These are phyloP conservation scores for Jackrogersella multiformis DNA, from an alignment of 495 filamentous ascomycete genomes.

Conservation along the genomic window DNA sequence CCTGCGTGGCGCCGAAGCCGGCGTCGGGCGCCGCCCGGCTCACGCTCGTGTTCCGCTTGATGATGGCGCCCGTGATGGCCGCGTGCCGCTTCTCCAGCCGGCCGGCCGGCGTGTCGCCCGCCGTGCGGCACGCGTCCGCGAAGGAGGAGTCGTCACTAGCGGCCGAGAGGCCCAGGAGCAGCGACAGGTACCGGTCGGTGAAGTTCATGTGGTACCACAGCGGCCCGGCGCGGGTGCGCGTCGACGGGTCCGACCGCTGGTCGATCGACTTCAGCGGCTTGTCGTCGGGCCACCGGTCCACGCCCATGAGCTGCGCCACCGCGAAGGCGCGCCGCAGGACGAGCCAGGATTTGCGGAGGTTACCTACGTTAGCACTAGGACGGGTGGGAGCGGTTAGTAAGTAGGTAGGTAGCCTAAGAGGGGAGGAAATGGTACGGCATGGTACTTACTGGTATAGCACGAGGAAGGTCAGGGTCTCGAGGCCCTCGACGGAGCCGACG, in stretches of 20 bases:
- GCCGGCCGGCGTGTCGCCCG: slow-evolving; percentile 42
- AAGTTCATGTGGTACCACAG: slow-evolving; percentile 51
- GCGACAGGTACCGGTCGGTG: slow-evolving; percentile 47
- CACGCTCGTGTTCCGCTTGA: slow-evolving; percentile 52
- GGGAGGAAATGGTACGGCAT: neutral
- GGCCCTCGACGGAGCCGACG: slow-evolving; percentile 55
- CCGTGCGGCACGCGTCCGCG: slow-evolving; percentile 43
- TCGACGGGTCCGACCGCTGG: slow-evolving; percentile 28
- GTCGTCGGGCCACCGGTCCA: slow-evolving; percentile 43
- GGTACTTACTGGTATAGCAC: slow-evolving; percentile 50
- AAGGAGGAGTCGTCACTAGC: slow-evolving; percentile 50
- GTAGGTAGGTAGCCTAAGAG: too few species aligned
- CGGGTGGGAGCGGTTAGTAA: neutral
- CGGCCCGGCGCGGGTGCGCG: slow-evolving; percentile 31
- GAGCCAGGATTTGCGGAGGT: slow-evolving; percentile 58
- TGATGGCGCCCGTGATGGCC: slow-evolving; percentile 50
- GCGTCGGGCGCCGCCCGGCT: slow-evolving; percentile 16
- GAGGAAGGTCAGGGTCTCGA: slow-evolving; percentile 53
- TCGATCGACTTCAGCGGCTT: slow-evolving; percentile 48
- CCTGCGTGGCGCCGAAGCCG: slow-evolving; percentile 48
- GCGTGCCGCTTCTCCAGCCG: slow-evolving; percentile 49
- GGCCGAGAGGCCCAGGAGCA: slow-evolving; percentile 55
- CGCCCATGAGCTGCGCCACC: slow-evolving; percentile 57
- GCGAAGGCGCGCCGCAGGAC: slow-evolving; percentile 52
- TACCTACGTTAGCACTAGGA: slow-evolving; percentile 51